Conservation (phyloP, 306 rosid genomes). For the Begonia peltatifolia region DNA sequence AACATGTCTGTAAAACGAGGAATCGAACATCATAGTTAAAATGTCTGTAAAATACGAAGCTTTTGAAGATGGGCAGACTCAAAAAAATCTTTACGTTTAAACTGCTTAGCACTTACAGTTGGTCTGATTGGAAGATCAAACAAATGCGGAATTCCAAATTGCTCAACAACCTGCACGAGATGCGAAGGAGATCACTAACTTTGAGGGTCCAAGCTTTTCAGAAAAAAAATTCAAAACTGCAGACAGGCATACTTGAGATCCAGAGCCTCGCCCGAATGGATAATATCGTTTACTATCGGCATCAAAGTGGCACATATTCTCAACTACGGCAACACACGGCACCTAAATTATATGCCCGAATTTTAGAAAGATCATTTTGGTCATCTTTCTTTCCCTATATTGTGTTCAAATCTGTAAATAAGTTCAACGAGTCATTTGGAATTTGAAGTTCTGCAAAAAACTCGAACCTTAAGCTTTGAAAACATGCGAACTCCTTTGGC, state of each 20-base stretch:
- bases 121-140: slow-evolving; percentile 95
- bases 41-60: too few species aligned
- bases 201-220: not conserved
- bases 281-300: slow-evolving; percentile 90
- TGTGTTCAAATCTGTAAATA: too few species aligned
- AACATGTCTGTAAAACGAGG: too few species aligned
- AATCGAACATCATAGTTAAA: too few species aligned
- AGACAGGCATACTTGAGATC: slow-evolving; percentile 55
- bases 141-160: slow-evolving; percentile 94
- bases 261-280: slow-evolving; percentile 96
- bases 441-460: slow-evolving; percentile 1
- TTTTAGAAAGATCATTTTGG: too few species aligned
- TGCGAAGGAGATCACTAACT: slow-evolving; percentile 10
- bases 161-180: slow-evolving; percentile 75
- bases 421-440: too few species aligned
- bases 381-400: too few species aligned
- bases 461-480: slow-evolving; percentile 82
- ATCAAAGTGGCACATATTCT: slow-evolving; percentile 96
- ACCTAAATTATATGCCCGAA: slow-evolving; percentile 31
- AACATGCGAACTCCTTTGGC: slow-evolving; percentile 99
- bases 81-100: too few species aligned
- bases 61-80: too few species aligned
- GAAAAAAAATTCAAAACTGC: not conserved
- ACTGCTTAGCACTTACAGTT: slow-evolving; percentile 33
- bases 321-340: slow-evolving; percentile 96